Conservation (phyloP, 495 filamentous ascomycete genomes). For the Oidiodendron maius region DNA sequence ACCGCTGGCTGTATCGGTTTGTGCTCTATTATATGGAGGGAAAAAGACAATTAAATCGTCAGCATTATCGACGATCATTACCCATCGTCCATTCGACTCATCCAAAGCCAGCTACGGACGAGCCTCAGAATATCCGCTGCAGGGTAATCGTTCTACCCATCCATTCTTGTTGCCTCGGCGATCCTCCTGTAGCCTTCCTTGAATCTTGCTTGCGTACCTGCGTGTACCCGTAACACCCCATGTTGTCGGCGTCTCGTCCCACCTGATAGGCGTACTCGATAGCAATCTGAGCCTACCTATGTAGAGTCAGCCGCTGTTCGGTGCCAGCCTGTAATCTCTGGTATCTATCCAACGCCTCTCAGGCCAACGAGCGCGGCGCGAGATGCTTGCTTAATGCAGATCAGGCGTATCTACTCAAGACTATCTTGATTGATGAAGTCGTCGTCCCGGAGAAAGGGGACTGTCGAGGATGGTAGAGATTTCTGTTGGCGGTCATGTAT, state of each 20-base stretch:
- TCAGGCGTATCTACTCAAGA: not conserved
- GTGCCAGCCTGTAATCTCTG: not conserved
- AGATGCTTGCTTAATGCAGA: not conserved
- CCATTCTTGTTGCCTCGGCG: conserved; percentile 22
- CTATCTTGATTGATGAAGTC: not conserved
- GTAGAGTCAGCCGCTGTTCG: conserved; percentile 1
- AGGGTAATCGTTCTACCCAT: conserved; percentile 7
- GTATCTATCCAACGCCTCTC: conserved; percentile 41
- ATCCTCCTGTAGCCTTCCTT: conserved; percentile 32
- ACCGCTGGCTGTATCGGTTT: not conserved
- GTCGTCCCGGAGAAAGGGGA: not conserved
- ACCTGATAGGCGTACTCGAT: conserved; percentile 40
- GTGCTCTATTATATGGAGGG: conserved; percentile 23
- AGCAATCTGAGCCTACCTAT: conserved; percentile 42
- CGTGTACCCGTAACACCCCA: conserved; percentile 37
- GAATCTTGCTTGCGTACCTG: conserved; percentile 24
- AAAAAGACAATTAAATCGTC: conserved; percentile 36
- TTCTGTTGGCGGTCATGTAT: no score
- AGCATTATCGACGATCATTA: conserved; percentile 46
- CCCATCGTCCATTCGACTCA: conserved; percentile 31
- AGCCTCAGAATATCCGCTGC: conserved; percentile 23
- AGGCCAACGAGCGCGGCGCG: conserved; percentile 21
- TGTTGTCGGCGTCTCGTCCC: conserved; percentile 19
- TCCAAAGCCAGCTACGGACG: conserved; percentile 34
- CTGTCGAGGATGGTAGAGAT: no score